Evolutionary conservation across 1,139 yeast species (phyloP).

Genomic region (Magnusiomyces fungicola): DNA sequence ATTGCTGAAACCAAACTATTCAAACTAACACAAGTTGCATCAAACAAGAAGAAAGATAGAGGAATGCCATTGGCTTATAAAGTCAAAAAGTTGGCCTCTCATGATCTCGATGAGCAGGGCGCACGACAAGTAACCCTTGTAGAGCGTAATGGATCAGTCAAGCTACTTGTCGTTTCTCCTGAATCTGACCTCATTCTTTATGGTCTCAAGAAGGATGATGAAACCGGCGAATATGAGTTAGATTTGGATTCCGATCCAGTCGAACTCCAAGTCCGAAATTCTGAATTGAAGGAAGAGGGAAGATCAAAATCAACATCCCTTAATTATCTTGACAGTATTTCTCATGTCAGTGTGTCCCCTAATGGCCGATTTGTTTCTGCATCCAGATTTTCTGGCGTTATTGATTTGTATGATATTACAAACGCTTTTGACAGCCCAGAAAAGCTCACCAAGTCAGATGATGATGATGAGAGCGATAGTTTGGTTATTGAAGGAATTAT

Average conservation of each 20-base stretch:
- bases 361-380: slow-evolving; percentile 44
- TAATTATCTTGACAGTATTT: slow-evolving; percentile 39
- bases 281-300: slow-evolving; percentile 31
- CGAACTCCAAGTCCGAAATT: slow-evolving; percentile 16
- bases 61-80: slow-evolving; percentile 10
- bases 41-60: slow-evolving; percentile 1
- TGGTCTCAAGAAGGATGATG: slow-evolving; percentile 30
- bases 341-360: slow-evolving; percentile 43
- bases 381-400: slow-evolving; percentile 56
- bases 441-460: not conserved
- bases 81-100: slow-evolving; percentile 27
- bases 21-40: slow-evolving; percentile 36
- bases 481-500: slow-evolving; percentile 18
- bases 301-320: slow-evolving; percentile 21
- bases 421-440: slow-evolving; percentile 19
- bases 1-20: slow-evolving; percentile 64
- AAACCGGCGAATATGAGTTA: slow-evolving; percentile 8
- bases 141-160: slow-evolving; percentile 9
- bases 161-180: slow-evolving; percentile 51
- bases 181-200: slow-evolving; percentile 57
- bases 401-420: slow-evolving; percentile 46
- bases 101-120: slow-evolving; percentile 45
- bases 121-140: slow-evolving; percentile 36
- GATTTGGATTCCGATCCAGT: slow-evolving; percentile 13
- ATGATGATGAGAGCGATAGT: not conserved